These are phyloP conservation scores for Achaetomium macrosporum DNA, from an alignment of 2,329 filamentous ascomycete genomes.

Conservation along the genomic window DNA sequence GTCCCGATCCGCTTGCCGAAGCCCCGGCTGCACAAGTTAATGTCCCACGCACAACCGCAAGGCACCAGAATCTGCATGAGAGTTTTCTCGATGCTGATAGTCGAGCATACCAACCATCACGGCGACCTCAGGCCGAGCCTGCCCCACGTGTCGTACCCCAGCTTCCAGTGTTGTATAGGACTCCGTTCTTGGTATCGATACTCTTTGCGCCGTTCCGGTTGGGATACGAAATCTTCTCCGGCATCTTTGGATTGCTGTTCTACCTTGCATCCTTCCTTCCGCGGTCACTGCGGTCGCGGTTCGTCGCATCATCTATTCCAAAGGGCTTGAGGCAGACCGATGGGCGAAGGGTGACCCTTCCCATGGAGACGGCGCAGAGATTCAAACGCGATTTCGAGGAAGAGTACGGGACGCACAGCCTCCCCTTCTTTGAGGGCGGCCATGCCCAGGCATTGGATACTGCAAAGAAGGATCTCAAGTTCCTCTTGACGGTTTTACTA, in stretches of 20 bases:
- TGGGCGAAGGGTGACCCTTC: slow-evolving; percentile 70
- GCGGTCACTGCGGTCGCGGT: slow-evolving; percentile 51
- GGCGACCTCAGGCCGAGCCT: slow-evolving; percentile 48
- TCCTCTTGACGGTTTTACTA: slow-evolving; percentile 79
- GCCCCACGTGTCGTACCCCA: slow-evolving; percentile 83
- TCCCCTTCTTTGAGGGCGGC: slow-evolving; percentile 81
- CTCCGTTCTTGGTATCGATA: slow-evolving; percentile 70
- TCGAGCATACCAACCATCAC: slow-evolving; percentile 30
- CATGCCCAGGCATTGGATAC: slow-evolving; percentile 88
- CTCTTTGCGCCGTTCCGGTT: slow-evolving; percentile 77
- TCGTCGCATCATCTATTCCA: slow-evolving; percentile 48
- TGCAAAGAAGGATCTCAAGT: slow-evolving; percentile 87
- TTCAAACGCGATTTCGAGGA: slow-evolving; percentile 94
- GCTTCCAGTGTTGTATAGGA: slow-evolving; percentile 59
- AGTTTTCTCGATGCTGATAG: slow-evolving; percentile 40
- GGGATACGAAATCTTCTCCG: slow-evolving; percentile 65
- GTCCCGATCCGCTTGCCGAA: slow-evolving; percentile 73
- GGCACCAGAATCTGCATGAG: slow-evolving; percentile 70
- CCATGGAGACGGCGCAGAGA: slow-evolving; percentile 78
- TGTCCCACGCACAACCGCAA: slow-evolving; percentile 53
- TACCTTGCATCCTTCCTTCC: slow-evolving; percentile 79
- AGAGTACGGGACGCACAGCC: slow-evolving; percentile 67
- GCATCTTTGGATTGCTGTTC: slow-evolving; percentile 65
- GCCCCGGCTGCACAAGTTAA: slow-evolving; percentile 58
- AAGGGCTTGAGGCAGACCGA: slow-evolving; percentile 54